Evolutionary conservation across 208 protist genomes (phyloP).

Genomic region (Sergeia podlipaevii): DNA sequence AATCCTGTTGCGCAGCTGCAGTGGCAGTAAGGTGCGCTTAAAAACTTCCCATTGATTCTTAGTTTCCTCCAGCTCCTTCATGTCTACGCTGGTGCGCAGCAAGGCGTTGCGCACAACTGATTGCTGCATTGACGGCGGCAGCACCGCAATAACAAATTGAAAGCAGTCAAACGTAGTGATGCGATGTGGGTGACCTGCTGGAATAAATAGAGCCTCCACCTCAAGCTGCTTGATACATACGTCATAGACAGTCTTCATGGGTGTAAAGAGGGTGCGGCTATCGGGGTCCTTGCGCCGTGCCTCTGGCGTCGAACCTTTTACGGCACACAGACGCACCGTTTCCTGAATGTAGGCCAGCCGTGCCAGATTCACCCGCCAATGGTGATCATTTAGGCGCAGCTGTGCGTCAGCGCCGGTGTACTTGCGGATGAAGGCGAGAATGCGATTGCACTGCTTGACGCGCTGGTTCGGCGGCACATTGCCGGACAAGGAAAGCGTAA

Average conservation of each 20-base stretch:
- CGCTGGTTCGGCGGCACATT: slow-evolving; percentile 39
- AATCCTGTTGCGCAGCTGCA: slow-evolving; percentile 1
- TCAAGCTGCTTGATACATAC: slow-evolving; percentile 41
- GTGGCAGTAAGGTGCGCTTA: slow-evolving; percentile 32
- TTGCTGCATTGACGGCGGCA: slow-evolving; percentile 18
- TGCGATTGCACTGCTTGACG: slow-evolving; percentile 33
- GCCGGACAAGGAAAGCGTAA: slow-evolving; percentile 23
- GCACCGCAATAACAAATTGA: slow-evolving; percentile 27
- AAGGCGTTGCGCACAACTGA: slow-evolving; percentile 11
- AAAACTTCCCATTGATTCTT: slow-evolving; percentile 36
- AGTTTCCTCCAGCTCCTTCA: slow-evolving; percentile 31
- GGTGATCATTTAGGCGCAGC: slow-evolving; percentile 44
- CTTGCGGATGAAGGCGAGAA: slow-evolving; percentile 41
- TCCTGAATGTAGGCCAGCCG: slow-evolving; percentile 48
- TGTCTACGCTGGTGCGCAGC: slow-evolving; percentile 24
- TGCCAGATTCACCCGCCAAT: slow-evolving; percentile 50
- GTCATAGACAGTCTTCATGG: slow-evolving; percentile 45
- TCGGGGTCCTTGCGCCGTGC: slow-evolving; percentile 20
- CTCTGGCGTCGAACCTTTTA: slow-evolving; percentile 41
- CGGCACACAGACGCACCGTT: slow-evolving; percentile 38
- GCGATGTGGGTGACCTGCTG: slow-evolving; percentile 35
- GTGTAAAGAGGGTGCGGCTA: slow-evolving; percentile 32
- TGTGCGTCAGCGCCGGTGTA: slow-evolving; percentile 25
- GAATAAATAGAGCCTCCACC: slow-evolving; percentile 41
- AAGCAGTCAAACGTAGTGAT: slow-evolving; percentile 49